A percentile compares a stretch with the other conserved stretches of the same genome.
Evolutionary conservation across 2,329 filamentous ascomycete species (phyloP).

Genomic region (Pseudogymnoascus destructans): DNA sequence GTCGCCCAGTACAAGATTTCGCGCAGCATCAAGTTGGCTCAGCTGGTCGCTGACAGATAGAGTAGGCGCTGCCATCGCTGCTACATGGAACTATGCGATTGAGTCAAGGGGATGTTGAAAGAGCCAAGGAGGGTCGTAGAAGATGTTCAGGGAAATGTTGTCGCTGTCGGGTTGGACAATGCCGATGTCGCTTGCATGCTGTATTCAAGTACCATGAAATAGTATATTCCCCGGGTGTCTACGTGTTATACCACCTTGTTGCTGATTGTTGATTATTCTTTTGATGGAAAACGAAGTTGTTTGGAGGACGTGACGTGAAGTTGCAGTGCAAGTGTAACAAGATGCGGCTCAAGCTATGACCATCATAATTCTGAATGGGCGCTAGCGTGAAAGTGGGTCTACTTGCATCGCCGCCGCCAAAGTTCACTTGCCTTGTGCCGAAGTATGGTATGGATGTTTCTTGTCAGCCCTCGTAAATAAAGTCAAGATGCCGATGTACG

Average conservation of each 20-base stretch:
- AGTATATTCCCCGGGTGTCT: background rate
- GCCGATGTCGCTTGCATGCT: slow-evolving; percentile 5
- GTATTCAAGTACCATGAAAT: slow-evolving; percentile 2
- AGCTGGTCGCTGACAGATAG: slow-evolving; percentile 62
- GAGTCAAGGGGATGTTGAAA: background rate
- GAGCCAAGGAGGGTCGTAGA: background rate
- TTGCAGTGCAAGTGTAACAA: background rate
- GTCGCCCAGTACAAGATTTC: slow-evolving; percentile 78
- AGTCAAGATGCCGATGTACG: slow-evolving; percentile 10
- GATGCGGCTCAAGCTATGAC: slow-evolving; percentile 8
- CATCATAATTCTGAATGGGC: slow-evolving; percentile 5
- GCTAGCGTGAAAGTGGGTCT: slow-evolving; percentile 4
- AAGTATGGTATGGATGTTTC: background rate
- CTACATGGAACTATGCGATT: slow-evolving; percentile 10
- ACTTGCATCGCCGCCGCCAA: slow-evolving; percentile 1
- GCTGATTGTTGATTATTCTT: slow-evolving; percentile 4
- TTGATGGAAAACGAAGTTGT: slow-evolving; percentile 5
- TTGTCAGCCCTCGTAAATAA: slow-evolving; percentile 8
- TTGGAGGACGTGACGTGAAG: slow-evolving; percentile 8
- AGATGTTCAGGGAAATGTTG: background rate
- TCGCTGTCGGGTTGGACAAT: background rate
- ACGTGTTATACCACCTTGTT: slow-evolving; percentile 6
- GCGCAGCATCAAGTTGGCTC: slow-evolving; percentile 77
- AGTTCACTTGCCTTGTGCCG: background rate
- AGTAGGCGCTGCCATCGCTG: slow-evolving; percentile 37